Evolutionary conservation across 352 stramenopile genomes (phyloP), one percentile per base, ranked within the genome.

Genomic region (Globisporangium megalacanthum): DNA sequence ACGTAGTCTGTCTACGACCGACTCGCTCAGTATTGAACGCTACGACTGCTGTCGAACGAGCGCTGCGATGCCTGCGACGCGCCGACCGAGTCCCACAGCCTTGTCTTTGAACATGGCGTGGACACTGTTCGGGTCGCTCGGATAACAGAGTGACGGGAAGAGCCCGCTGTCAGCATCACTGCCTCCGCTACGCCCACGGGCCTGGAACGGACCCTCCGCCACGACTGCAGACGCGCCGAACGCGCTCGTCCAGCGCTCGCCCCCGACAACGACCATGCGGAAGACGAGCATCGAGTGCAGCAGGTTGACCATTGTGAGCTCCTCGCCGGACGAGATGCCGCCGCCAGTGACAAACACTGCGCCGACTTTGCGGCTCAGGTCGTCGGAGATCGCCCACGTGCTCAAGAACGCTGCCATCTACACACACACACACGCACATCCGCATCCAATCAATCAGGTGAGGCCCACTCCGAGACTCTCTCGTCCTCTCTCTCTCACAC

Each of bases 211-310:
- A 6, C 86, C 81, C 65, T 96, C 85, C 4, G 73, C 77, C 25
- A 95, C 82, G 20, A 93, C 81, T 6, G 82, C 87, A 25, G 79
- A 90, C 0, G 80, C 87, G 15, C 87, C 87, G 64, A 95, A 96
- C 14, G 85, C 79, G 54, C 79, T 92, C 44, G 82, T 92, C 87
- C 87, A 96, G 50, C 67, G 74, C 62, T 92, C 85, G 20, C 87
- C 87, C 25, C 85, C 87, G 11, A 94, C 87, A 36, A 89, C 72
- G 46, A 94, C 76, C 72, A 96, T 83, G 59, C 86, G 82, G 56
- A 94, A 94, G 54, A 96, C 84, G 64, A 96, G 78, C 72, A 96
- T 86, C 36, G 79, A 90, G 52, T 92, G 77, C 25, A 96, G 66
- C 44, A 96, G 63, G 45, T 88, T 88, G 49, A 95, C 79, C 73